A percentile compares a stretch with the other conserved stretches of the same genome.
Conservation (phyloP, 306 rosid genomes). For the Pyrus communis region DNA sequence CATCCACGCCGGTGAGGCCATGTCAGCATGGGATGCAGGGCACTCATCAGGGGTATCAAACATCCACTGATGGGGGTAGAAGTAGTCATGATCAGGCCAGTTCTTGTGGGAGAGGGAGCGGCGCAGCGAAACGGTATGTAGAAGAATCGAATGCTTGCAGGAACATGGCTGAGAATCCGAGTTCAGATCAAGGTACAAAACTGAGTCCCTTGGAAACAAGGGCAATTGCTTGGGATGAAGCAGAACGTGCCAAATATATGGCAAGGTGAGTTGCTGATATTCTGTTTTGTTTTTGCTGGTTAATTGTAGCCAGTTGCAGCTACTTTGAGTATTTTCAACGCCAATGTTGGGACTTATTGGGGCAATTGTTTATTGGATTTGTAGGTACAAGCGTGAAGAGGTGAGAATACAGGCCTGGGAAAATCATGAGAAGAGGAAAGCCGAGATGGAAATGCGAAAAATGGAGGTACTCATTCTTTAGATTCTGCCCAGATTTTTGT, state of each 20-base stretch:
- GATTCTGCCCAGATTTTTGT: not conserved
- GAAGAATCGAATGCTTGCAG: slow-evolving; percentile 41
- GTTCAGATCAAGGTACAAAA: slow-evolving; percentile 39
- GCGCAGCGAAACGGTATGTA: slow-evolving; percentile 23
- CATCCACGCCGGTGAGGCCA: slow-evolving; percentile 58
- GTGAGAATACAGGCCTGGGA: slow-evolving; percentile 96
- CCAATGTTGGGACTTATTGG: not conserved
- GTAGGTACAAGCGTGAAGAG: slow-evolving; percentile 92
- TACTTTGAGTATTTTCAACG: slow-evolving; percentile 3
- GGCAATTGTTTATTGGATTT: not conserved
- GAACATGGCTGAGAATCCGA: slow-evolving; percentile 22
- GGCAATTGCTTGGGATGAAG: slow-evolving; percentile 97
- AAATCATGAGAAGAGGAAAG: slow-evolving; percentile 87
- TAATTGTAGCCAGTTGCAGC: not conserved
- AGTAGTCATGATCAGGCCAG: slow-evolving; percentile 14
- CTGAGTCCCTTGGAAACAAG: slow-evolving; percentile 58
- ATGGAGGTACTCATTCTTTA: slow-evolving; percentile 62
- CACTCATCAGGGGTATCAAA: slow-evolving; percentile 23
- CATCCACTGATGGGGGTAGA: slow-evolving; percentile 19
- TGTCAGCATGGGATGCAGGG: slow-evolving; percentile 38
- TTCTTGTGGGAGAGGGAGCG: slow-evolving; percentile 19
- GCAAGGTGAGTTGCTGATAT: slow-evolving; percentile 50
- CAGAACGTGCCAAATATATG: slow-evolving; percentile 82
- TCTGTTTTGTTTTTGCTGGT: not conserved
- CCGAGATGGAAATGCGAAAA: slow-evolving; percentile 89